Evolutionary conservation across 1,139 yeast species (phyloP), one percentile per base, ranked within the genome.

Genomic region (Nakaseomyces uthaithaninus): DNA sequence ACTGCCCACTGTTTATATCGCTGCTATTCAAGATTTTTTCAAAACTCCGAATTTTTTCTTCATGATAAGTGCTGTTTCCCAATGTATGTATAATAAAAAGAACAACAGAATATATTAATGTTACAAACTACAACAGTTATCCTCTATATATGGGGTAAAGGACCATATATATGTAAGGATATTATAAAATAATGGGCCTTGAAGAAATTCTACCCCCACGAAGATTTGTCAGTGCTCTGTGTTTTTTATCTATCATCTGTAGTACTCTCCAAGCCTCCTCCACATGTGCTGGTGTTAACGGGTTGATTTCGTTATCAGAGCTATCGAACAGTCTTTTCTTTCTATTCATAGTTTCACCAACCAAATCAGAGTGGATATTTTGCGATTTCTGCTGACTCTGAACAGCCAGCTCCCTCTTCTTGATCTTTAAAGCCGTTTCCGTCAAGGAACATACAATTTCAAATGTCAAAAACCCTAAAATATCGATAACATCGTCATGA

Each of bases 401-500:
- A 27, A 65, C 52, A 34, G 63, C 59, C 45, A 79, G 84, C 58
- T 83, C 93, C 15, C 76, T 69, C 41, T 72, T 75, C 53, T 89
- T 87, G 34, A 91, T 81, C 46, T 74, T 75, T 62, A 91, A 70
- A 0, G 97, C 97, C 53, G 82, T 86, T 62, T 91, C 97, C 0
- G 98, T 91, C 43, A 91, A 64, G 9, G 93, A 80, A 54, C 98
- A 93, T 3, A 91, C 98, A 58, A 91, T 87, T 61, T 91, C 99
- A 66, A 93, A 91, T 0, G 98, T 93, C 45, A 91, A 64, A 55
- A 91, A 91, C 16, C 99, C 99, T 36, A 91, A 67, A 34, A 91
- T 91, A 67, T 91, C 99, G 48, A 93, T 80, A 22, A 91, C 95
- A 67, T 91, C 99, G 62, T 91, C 98, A 56, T 84, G 85, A 3